Evolutionary conservation across 208 protist species (phyloP), one percentile per base, ranked within the genome.

Genomic region (Acanthamoeba royreba): DNA sequence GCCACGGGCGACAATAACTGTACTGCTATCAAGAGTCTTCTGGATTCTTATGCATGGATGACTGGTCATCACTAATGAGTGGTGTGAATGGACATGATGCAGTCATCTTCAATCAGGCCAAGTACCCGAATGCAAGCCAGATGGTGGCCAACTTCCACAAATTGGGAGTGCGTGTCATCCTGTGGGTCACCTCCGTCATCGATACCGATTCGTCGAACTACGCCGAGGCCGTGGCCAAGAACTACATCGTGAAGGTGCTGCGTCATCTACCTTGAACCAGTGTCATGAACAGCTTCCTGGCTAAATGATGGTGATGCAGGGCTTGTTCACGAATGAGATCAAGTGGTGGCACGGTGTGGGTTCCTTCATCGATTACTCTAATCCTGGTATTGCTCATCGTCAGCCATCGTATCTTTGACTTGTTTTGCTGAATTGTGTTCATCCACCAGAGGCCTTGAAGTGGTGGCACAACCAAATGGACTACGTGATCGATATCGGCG

Each of bases 391-490:
- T 13, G 38, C 8, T 40, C 43, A 74, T 74, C 2, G 22, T 3
- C 2, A 1, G 5, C 63, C 1, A 74, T 58, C 49, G 15, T 58
- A n/a, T 58, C 19, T 4, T 4, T 28, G 55, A 38, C 15, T 31
- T 66, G 55, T 1, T 11, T 17, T 66, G n/a, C 4, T 66, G 0
- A 0, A 17, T 25, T 31, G 1, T 28, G n/a, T 28, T 2, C 25
- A 8, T 25, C 31, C 4, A 42, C 63, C 69, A 47, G 81, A 92
- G 40, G 93, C 85, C 5, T 31, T 94, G 42, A 85, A 25, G n/a
- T 92, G 86, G 86, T 92, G 86, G 91, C 92, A 94, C 42, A 49
- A 46, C 19, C 92, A 94, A 63, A 92, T 94, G 79, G 83, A 94
- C 55, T 22, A 42, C 0, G 92, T 94, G 15, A n/a, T 94, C 28